These are phyloP conservation scores for Aureoboletus auriporus DNA, from an alignment of 768 basidiomycete species.

Conservation along the genomic window DNA sequence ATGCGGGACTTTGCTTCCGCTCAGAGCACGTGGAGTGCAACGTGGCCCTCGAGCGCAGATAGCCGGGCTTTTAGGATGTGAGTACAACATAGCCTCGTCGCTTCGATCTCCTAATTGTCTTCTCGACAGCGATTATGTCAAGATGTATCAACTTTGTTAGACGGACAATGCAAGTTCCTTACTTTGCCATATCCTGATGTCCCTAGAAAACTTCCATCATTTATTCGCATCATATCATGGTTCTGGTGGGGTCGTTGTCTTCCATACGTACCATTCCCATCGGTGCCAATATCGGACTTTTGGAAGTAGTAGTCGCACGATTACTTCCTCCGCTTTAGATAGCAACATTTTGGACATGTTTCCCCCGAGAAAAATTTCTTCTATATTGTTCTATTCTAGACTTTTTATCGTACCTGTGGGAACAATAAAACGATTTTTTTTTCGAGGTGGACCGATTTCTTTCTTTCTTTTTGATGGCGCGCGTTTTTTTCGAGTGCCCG, in stretches of 20 bases:
- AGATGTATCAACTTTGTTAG: constrained; percentile 32
- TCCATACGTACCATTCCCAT: neutral
- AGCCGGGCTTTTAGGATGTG: constrained; percentile 70
- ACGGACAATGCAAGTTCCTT: neutral
- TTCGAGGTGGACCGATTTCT: too few relatives aligned
- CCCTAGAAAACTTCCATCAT: neutral
- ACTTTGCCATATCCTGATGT: neutral
- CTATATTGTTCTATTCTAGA: too few relatives aligned
- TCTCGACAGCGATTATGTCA: constrained; percentile 25
- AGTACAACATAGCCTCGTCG: neutral
- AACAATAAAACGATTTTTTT: too few relatives aligned
- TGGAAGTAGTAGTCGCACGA: too few relatives aligned
- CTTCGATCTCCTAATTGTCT: too few relatives aligned
- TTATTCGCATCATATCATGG: neutral
- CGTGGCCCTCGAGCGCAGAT: constrained; percentile 64
- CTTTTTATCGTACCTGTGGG: too few relatives aligned
- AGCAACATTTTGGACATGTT: too few relatives aligned
- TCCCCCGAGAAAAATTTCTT: too few relatives aligned
- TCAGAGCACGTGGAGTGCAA: constrained; percentile 65
- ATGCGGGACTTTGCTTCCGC: constrained; percentile 66
- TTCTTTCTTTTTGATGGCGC: too few relatives aligned
- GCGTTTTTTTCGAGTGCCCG: too few relatives aligned
- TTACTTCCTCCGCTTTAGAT: too few relatives aligned
- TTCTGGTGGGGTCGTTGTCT: neutral
- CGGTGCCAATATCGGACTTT: neutral